Evolutionary conservation across 495 filamentous ascomycete genomes (phyloP).

Genomic region (Hypomontagnella submonticulosa): DNA sequence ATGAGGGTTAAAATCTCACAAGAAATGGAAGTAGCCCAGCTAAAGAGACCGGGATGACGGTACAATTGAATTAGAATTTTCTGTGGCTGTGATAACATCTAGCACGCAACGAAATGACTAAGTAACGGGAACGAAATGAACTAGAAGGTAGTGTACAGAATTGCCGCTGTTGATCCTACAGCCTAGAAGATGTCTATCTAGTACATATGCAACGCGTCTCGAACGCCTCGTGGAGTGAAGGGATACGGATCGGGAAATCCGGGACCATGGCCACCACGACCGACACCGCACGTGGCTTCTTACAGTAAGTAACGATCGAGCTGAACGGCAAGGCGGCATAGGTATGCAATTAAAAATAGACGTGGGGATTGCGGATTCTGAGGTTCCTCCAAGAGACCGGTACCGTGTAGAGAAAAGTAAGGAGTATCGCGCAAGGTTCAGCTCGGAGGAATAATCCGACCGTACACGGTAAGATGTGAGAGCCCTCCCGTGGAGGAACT

Average conservation of each 20-base stretch:
- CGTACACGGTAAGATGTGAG: background rate
- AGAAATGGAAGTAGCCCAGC: background rate
- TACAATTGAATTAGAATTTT: background rate
- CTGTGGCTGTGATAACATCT: background rate
- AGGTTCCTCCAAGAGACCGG: constrained; percentile 2
- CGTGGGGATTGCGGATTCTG: background rate
- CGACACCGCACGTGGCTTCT: no score
- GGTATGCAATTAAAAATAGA: background rate
- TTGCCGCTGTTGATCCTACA: no score
- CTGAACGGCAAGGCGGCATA: no score
- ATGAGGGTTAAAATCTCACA: background rate
- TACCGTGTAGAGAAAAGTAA: background rate
- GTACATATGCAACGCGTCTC: constrained; percentile 9
- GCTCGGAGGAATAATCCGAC: background rate
- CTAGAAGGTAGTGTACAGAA: no score
- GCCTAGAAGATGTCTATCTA: no score
- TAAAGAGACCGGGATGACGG: background rate
- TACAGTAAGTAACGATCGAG: no score
- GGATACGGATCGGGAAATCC: background rate
- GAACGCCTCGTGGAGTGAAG: background rate
- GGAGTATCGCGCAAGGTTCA: background rate
- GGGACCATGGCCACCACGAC: background rate
- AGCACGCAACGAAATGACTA: no score
- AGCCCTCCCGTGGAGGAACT: no score
- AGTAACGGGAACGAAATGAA: no score